Evolutionary conservation across 352 stramenopile genomes (phyloP).

Genomic region (Chrysophaeum taylorii): DNA sequence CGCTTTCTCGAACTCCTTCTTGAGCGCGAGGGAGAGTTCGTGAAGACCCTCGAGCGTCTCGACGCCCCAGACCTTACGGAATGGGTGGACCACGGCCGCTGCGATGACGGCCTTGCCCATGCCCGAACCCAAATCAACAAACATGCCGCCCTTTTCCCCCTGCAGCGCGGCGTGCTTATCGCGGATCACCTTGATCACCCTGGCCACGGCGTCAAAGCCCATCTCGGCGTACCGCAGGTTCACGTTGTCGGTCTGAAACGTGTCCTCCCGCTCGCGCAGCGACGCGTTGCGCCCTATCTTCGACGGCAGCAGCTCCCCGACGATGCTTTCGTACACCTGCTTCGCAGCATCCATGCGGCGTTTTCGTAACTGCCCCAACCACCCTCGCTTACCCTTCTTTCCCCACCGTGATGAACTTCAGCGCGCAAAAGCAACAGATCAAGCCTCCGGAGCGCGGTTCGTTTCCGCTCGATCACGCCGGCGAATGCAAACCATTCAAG

Average conservation of each 20-base stretch:
- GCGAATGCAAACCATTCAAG: slow-evolving; percentile 72
- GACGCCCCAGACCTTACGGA: slow-evolving; percentile 56
- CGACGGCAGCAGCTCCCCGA: not conserved
- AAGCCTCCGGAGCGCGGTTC: slow-evolving; percentile 67
- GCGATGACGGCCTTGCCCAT: slow-evolving; percentile 65
- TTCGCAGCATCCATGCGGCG: no score
- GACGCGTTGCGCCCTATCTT: not conserved
- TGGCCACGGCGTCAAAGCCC: slow-evolving; percentile 49
- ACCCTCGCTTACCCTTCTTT: no score
- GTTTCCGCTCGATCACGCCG: slow-evolving; percentile 75
- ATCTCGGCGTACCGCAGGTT: slow-evolving; percentile 66
- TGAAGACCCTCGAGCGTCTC: slow-evolving; percentile 58
- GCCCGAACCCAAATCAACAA: slow-evolving; percentile 62
- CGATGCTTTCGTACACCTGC: not conserved
- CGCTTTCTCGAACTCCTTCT: not conserved
- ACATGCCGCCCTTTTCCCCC: slow-evolving; percentile 48
- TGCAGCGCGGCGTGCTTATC: slow-evolving; percentile 17
- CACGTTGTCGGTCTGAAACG: slow-evolving; percentile 39
- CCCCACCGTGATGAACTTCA: slow-evolving; percentile 44
- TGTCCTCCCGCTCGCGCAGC: not conserved
- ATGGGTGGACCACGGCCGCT: slow-evolving; percentile 58
- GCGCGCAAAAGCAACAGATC: slow-evolving; percentile 45
- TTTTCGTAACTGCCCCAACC: no score
- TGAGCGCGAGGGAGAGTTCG: slow-evolving; percentile 43
- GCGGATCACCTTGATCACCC: slow-evolving; percentile 21